These are phyloP conservation scores for Domatiomyces globalis DNA, from an alignment of 2,329 filamentous ascomycete genomes.

Conservation along the genomic window DNA sequence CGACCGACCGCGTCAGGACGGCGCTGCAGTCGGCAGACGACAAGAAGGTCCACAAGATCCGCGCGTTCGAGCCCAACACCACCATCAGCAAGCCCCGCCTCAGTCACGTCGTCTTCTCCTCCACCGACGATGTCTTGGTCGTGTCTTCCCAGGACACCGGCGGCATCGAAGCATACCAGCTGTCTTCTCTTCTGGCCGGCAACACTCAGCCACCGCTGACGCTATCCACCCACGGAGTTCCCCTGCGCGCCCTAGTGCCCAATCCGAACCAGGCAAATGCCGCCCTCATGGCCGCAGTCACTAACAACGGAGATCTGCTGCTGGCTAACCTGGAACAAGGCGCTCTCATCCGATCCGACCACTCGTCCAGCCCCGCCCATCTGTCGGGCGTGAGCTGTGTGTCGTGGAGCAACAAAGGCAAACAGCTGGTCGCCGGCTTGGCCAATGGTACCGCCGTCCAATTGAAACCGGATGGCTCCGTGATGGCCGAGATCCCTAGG, in stretches of 20 bases:
- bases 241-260: constrained; percentile 59
- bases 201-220: constrained; percentile 57
- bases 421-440: constrained; percentile 78
- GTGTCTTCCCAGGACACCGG: constrained; percentile 69
- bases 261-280: constrained; percentile 62
- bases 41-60: constrained; percentile 37
- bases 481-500: constrained; percentile 64
- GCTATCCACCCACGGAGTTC: constrained; percentile 58
- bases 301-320: constrained; percentile 63
- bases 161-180: constrained; percentile 71
- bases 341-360: constrained; percentile 38
- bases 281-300: constrained; percentile 67
- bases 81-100: constrained; percentile 61
- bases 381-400: constrained; percentile 66
- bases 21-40: constrained; percentile 46
- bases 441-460: constrained; percentile 67
- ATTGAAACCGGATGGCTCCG: constrained; percentile 65
- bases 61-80: constrained; percentile 58
- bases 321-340: constrained; percentile 66
- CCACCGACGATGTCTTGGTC: constrained; percentile 74
- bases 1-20: constrained; percentile 57
- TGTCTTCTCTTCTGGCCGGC: constrained; percentile 51
- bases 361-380: constrained; percentile 48
- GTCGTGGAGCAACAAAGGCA: constrained; percentile 85
- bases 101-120: constrained; percentile 79